Evolutionary conservation across 495 filamentous ascomycete species (phyloP).

Genomic region (Penicillium bialowiezense): DNA sequence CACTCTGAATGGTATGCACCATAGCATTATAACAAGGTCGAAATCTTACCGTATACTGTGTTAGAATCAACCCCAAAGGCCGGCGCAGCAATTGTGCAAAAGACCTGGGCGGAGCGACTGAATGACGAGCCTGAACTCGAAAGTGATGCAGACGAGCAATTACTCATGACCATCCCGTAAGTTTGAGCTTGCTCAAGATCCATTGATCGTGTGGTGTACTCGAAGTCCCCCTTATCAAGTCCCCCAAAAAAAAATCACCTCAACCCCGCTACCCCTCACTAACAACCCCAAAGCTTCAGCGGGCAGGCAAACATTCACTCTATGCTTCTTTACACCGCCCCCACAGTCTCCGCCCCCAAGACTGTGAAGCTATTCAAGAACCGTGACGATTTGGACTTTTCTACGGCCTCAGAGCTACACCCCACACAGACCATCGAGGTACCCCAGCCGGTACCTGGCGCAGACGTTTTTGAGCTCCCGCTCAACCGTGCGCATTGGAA

Average conservation of each 20-base stretch:
- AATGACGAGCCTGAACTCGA: constrained; percentile 66
- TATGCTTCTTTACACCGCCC: constrained; percentile 76
- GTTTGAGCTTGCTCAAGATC: constrained; percentile 26
- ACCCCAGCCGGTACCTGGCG: constrained; percentile 58
- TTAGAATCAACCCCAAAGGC: constrained; percentile 58
- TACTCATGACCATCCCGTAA: constrained; percentile 90
- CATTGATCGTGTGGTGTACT: too few relatives aligned
- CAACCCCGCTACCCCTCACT: constrained; percentile 27
- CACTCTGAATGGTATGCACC: constrained; percentile 68
- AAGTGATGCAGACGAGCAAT: constrained; percentile 87
- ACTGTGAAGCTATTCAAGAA: constrained; percentile 85
- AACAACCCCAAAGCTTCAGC: constrained; percentile 74
- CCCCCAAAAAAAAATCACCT: too few relatives aligned
- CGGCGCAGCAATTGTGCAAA: constrained; percentile 75
- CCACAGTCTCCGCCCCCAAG: constrained; percentile 66
- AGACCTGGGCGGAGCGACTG: constrained; percentile 83
- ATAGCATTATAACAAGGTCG: neutral
- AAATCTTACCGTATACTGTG: neutral
- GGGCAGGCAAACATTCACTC: constrained; percentile 90
- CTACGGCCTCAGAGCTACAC: constrained; percentile 59
- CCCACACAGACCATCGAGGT: constrained; percentile 79
- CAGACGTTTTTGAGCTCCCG: constrained; percentile 78
- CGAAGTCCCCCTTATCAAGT: too few relatives aligned
- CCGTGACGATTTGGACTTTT: constrained; percentile 82
- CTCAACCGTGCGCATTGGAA: constrained; percentile 88